phyloP scores from a whole-genome alignment of 2,329 filamentous ascomycete species.

The Epicoccum sorghinum region DNA sequence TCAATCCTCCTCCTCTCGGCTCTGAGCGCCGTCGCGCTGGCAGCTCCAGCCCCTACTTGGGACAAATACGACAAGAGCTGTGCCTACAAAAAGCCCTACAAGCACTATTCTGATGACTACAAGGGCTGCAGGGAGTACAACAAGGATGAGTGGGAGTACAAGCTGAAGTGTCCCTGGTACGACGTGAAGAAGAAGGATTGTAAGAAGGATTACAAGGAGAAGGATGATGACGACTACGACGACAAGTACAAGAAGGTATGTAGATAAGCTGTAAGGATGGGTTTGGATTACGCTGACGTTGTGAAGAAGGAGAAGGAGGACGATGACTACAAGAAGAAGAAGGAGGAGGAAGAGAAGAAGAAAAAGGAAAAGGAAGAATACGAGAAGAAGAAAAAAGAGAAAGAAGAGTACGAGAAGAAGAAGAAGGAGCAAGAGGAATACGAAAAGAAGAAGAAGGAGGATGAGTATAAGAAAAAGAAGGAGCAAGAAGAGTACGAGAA shows the following conservation, averaged over 20 bases:
- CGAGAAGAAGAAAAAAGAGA: too few species aligned
- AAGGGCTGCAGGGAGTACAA: constrained; percentile 5
- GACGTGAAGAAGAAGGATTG: not conserved
- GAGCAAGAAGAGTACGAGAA: too few species aligned
- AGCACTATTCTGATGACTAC: constrained; percentile 4
- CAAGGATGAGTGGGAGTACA: not conserved
- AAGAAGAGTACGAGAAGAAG: too few species aligned
- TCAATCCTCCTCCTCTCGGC: not conserved
- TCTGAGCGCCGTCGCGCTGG: constrained; percentile 8
- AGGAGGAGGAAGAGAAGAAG: too few species aligned
- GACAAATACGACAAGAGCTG: constrained; percentile 6
- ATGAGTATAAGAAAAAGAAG: too few species aligned
- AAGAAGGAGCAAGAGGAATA: not conserved
- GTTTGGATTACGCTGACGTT: too few species aligned
- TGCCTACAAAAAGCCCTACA: constrained; percentile 2
- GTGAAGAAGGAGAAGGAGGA: too few species aligned
- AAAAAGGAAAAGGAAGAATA: too few species aligned
- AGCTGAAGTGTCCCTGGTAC: too few species aligned
- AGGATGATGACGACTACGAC: not conserved
- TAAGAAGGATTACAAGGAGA: not conserved
- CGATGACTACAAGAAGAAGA: too few species aligned
- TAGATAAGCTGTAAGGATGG: too few species aligned
- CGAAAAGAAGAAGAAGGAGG: too few species aligned
- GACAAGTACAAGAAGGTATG: not conserved
- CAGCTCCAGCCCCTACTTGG: constrained; percentile 1